Conservation (phyloP, 2,329 filamentous ascomycete species). For the Fusarium verticillioides region DNA sequence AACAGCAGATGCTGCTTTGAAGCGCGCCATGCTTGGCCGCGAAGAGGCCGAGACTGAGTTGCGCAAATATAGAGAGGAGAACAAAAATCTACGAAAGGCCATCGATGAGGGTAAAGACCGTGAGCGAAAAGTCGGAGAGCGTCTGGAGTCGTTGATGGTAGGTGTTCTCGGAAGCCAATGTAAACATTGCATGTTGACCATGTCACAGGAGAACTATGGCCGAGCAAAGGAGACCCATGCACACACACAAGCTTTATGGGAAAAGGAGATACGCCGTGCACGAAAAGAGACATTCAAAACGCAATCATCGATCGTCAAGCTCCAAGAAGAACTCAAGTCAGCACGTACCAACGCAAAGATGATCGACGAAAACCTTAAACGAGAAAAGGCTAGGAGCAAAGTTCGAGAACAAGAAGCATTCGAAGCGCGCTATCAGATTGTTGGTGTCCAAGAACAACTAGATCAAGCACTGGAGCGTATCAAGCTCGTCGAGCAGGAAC, state of each 20-base stretch:
- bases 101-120: conserved; percentile 73
- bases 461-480: conserved; percentile 71
- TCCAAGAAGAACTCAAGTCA: conserved; percentile 79
- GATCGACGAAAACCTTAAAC: conserved; percentile 68
- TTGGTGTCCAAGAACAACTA: conserved; percentile 74
- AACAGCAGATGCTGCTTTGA: conserved; percentile 72
- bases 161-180: conserved; percentile 41
- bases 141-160: conserved; percentile 77
- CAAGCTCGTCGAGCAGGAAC: conserved; percentile 76
- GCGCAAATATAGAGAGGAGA: conserved; percentile 71
- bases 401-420: conserved; percentile 77
- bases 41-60: conserved; percentile 79
- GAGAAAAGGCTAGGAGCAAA: conserved; percentile 70
- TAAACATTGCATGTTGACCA: conserved; percentile 22
- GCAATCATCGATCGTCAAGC: conserved; percentile 74
- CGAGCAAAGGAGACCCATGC: conserved; percentile 76
- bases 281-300: conserved; percentile 80
- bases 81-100: conserved; percentile 63
- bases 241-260: conserved; percentile 74
- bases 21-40: conserved; percentile 73
- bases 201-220: conserved; percentile 73
- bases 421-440: conserved; percentile 72
- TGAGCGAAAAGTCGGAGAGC: conserved; percentile 73
- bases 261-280: conserved; percentile 76
- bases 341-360: conserved; percentile 65